Percentiles rank a stretch among this genome's conserved stretches.
Conservation (phyloP, 495 filamentous ascomycete genomes). For the Aspergillus saccharolyticus region DNA sequence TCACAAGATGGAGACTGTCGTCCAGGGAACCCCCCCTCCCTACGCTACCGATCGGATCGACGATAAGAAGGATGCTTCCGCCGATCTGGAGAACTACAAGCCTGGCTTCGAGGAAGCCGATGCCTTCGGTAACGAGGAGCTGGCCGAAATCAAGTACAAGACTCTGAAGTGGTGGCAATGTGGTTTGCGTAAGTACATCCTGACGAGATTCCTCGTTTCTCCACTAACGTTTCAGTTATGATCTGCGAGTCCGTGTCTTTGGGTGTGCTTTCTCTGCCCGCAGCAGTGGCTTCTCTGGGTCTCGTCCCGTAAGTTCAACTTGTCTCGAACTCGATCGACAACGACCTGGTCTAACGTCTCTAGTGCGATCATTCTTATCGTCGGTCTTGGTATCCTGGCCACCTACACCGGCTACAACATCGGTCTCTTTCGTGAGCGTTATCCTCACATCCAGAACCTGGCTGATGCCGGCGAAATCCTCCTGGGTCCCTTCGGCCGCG, state of each 20-base stretch:
- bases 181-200: slow-evolving; percentile 22
- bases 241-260: slow-evolving; percentile 66
- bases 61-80: background rate
- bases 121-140: slow-evolving; percentile 41
- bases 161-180: slow-evolving; percentile 44
- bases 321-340: too few species aligned
- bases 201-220: background rate
- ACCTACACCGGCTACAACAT: slow-evolving; percentile 74
- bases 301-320: slow-evolving; percentile 39
- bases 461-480: slow-evolving; percentile 4
- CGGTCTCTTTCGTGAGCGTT: slow-evolving; percentile 56
- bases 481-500: background rate
- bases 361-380: slow-evolving; percentile 54
- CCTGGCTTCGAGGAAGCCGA: slow-evolving; percentile 12
- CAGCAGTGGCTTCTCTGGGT: slow-evolving; percentile 55
- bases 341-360: too few species aligned
- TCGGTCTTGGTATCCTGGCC: slow-evolving; percentile 60
- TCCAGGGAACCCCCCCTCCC: background rate
- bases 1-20: background rate
- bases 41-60: slow-evolving; percentile 2
- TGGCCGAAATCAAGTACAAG: slow-evolving; percentile 41
- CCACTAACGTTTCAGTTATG: slow-evolving; percentile 36
- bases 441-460: slow-evolving; percentile 30
- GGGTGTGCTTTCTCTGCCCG: slow-evolving; percentile 58
- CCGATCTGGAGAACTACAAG: background rate